Base-by-base conservation (phyloP, 2,329 filamentous ascomycete genomes). In the Paramyrothecium roridum region DNA sequence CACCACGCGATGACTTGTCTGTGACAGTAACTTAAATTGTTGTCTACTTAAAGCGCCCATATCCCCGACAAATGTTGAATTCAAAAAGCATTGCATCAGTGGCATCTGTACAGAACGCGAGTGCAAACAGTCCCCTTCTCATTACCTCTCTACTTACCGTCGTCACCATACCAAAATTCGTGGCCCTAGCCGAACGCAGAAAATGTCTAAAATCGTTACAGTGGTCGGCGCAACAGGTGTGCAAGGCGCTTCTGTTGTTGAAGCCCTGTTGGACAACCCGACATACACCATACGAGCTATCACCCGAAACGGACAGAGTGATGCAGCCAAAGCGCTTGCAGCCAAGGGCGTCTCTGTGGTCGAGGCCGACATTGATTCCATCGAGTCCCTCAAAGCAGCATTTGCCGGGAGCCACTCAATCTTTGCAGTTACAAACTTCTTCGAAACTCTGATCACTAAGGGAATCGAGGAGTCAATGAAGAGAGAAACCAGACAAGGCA, bases 161-260 rank as follows among this genome's bases (percentile, higher is more conserved):
- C 45, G 26, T 10, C 26, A 30, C 12, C 30, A 48, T 17, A 43
- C 48, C 26, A 26, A n/a, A 33, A 11, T 46, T 11, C 40, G n/a
- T 34, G 21, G 30, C 47, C n/a, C 10, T 3, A 23, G 16, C 1
- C 23, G 13, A 40, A 55, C 17, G 77, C 71, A 0, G 37, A 48
- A 48, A 48, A 70, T 77, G 56, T 66, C 70, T 63, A 64, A 55
- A 33, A 52, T 65, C n/a, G 52, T 66, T 19, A 60, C 61, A 11
- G 66, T 74, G 4, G 69, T 74, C 52, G 73, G 74, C 33, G 71
- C 71, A 34, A 76, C 74, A 3, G 73, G 73, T 34, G 63, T 64
- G 52, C 74, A 79, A 59, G 76, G 75, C 30, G 69, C 70, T 21
- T 73, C 73, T n/a, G 71, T 78, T 12, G 65, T 75, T 52, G 52